Base-by-base conservation (phyloP, 2,329 filamentous ascomycete species). In the Didymella sp. region DNA sequence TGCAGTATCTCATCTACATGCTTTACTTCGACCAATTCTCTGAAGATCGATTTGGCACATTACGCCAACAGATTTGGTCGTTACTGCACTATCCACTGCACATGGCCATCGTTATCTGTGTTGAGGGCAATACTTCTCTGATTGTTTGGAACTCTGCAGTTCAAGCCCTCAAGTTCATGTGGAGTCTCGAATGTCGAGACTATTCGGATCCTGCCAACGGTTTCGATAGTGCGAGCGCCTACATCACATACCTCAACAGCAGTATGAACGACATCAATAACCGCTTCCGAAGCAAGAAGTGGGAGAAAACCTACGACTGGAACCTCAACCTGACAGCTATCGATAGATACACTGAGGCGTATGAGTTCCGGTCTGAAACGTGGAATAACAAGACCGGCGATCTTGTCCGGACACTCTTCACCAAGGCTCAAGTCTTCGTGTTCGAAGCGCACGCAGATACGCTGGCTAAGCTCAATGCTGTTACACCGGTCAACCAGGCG, bases 31-130 rank as follows among this genome's bases (percentile, higher is more conserved):
- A 85, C 49, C 79, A 85, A 12, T 82, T 76, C 71, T 82, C 68
- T 59, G 77, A 65, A 41, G 74, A 76, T 45, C 73, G 75, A 37
- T 80, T 82, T 56, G 79, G 80, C 24, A 80, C 75, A 28, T 72
- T 84, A 43, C 80, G 83, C 5, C 86, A 88, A 60, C 82, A 85
- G 54, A 70, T 84, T 38, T 85, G 83, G 83, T 78, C 80, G 0
- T 52, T 77, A 1, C 68, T 84, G 1, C 86, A 88, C 72, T 83
- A 86, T 56, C 85, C 85, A 1, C 83, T 88, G 59, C 85, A 89
- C 62, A 79, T 87, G 11, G 76, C 82, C 1, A 79, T 89, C 17
- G 81, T 87, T 17, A 78, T 88, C 6, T 82, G 87, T 27, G 81
- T 87, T 50, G 85, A 87, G 64, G 85, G 84, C 4, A 79, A 66